phyloP scores from a whole-genome alignment of 1,284 basidiomycete genomes.

The Anthracocystis setariae region DNA sequence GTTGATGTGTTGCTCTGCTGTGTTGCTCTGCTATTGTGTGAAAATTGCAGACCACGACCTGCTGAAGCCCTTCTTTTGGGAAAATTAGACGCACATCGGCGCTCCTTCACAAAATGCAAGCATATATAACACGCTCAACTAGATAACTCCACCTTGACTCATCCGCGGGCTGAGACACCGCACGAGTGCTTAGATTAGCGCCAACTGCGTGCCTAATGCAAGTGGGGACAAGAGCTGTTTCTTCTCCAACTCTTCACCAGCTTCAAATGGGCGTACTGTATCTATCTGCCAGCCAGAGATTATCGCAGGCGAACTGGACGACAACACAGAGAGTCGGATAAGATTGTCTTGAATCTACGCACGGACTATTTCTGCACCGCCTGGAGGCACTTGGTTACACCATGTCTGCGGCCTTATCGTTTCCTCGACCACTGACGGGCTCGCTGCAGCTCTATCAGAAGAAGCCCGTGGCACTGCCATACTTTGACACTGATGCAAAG shows the following conservation, averaged over 20 bases:
- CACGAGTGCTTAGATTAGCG: background rate
- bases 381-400: background rate
- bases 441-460: conserved; percentile 46
- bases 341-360: background rate
- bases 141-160: background rate
- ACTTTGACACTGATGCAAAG: conserved; percentile 49
- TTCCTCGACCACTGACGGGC: conserved; percentile 23
- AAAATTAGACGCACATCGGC: background rate
- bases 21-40: background rate
- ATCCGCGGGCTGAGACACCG: background rate
- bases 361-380: background rate
- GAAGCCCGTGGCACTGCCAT: conserved; percentile 46
- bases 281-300: too few species aligned
- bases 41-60: background rate
- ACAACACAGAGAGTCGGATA: background rate
- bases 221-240: too few species aligned
- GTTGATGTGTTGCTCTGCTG: background rate
- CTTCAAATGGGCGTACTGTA: too few species aligned
- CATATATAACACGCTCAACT: background rate
- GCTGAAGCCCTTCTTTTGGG: background rate
- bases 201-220: too few species aligned
- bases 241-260: too few species aligned
- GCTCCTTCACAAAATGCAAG: too few species aligned
- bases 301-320: background rate
- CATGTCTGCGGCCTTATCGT: conserved; percentile 2